phyloP scores from a whole-genome alignment of 225 moss, liverwort and hornwort genomes.

The Asterella californica region DNA sequence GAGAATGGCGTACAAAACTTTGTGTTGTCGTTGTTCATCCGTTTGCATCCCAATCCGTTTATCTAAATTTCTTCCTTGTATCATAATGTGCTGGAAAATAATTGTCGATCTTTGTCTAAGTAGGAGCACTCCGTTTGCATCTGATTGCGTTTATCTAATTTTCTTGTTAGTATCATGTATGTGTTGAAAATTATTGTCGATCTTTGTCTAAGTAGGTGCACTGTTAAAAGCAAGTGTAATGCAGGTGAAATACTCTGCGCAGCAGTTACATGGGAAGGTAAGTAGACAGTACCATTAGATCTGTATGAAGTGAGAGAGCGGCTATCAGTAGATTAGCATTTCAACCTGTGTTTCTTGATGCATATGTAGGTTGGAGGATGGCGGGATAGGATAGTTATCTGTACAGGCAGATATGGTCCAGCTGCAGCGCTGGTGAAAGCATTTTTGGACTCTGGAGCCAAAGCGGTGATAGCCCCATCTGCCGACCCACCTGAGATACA shows the following conservation, averaged over 20 bases:
- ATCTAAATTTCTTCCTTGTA: no score
- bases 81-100: no score
- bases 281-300: not conserved
- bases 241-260: not conserved
- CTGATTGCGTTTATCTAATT: no score
- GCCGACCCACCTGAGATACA: conserved; percentile 56
- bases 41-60: no score
- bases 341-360: not conserved
- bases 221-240: not conserved
- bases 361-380: conserved; percentile 77
- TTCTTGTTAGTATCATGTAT: not conserved
- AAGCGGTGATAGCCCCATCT: conserved; percentile 79
- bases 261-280: not conserved
- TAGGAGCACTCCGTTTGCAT: no score
- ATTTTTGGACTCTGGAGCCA: conserved; percentile 90
- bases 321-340: not conserved
- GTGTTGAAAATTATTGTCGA: not conserved
- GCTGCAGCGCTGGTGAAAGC: conserved; percentile 68
- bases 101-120: no score
- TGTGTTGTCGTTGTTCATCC: no score
- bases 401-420: conserved; percentile 77
- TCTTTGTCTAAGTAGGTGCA: not conserved
- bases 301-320: not conserved
- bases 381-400: conserved; percentile 87
- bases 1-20: no score